Evolutionary conservation across 1,139 yeast genomes (phyloP), one percentile per base, ranked within the genome.

Genomic region (Saccharomycopsis crataegensis): DNA sequence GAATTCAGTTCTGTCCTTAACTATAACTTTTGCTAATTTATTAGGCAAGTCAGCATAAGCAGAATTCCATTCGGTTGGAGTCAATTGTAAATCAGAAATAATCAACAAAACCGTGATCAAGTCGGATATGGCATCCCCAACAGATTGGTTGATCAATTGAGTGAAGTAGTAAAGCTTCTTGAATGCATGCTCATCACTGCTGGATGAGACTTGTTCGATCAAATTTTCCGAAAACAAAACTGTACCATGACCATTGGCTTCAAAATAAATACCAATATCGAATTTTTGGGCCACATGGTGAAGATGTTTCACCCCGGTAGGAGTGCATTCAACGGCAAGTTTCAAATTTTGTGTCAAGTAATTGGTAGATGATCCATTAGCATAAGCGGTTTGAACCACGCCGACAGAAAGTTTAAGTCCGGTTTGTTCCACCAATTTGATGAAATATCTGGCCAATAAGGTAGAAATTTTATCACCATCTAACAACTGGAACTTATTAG

Each of bases 161-260:
- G 86, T 75, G 57, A 88, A 76, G 14, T 78, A 74, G 59, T 75
- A 71, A 59, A 88, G 71, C 1, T 82, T 72, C 52, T 71, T 69
- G 48, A 83, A 69, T 1, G 89, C 80, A 2, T 67, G 58, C 51
- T 67, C 64, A 49, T 70, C 71, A 31, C 72, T 69, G 8, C 66
- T 68, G 12, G 42, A 41, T 6, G 44, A n/a, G 1, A 57, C 59
- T 64, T 65, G 58, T 40, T 63, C 67, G 59, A 74, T 78, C 54
- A 78, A 88, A 17, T 76, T 76, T 0, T 78, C 75, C 6, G 87
- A 80, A 65, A 93, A 94, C 22, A 90, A 72, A 4, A 93, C 96
- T 0, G 99, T 94, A 12, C 99, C 99, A 64, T 93, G 99, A n/a
- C 99, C 99, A 65, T 93, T 93, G 52, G 99, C 99, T 72, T 93